A percentile compares a stretch with the other conserved stretches of the same genome.
Evolutionary conservation across 108 stramenopile species (phyloP).

Genomic region (Epipyxis sp.): DNA sequence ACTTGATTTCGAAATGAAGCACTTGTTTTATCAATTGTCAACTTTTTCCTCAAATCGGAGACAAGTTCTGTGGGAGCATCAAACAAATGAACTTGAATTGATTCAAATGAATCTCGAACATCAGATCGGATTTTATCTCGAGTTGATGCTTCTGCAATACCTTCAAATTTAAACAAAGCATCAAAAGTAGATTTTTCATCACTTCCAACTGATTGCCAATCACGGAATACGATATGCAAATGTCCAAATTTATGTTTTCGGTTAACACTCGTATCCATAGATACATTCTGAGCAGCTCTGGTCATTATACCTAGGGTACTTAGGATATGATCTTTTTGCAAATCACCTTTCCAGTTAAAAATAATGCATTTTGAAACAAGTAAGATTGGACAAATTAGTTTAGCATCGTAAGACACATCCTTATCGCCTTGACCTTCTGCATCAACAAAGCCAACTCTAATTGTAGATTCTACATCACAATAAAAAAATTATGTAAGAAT

Average conservation of each 20-base stretch:
- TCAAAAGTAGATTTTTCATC: slow-evolving; percentile 28
- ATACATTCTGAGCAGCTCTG: slow-evolving; percentile 48
- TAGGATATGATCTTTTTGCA: slow-evolving; percentile 49
- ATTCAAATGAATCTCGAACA: slow-evolving; percentile 38
- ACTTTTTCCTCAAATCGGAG: slow-evolving; percentile 41
- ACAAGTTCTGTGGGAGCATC: slow-evolving; percentile 45
- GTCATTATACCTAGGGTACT: slow-evolving; percentile 51
- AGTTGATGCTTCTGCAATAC: not conserved
- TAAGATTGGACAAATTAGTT: slow-evolving; percentile 51
- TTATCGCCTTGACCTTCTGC: slow-evolving; percentile 55
- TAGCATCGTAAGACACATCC: slow-evolving; percentile 54
- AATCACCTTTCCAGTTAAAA: slow-evolving; percentile 56
- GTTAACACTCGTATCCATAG: not conserved
- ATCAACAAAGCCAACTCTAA: too few species aligned
- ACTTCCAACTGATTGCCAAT: slow-evolving; percentile 51
- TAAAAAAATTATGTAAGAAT: too few species aligned
- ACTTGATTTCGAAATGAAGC: not conserved
- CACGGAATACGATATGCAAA: slow-evolving; percentile 56
- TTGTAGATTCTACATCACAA: not conserved
- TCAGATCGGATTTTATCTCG: slow-evolving; percentile 30
- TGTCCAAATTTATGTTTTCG: slow-evolving; percentile 49
- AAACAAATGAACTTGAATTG: slow-evolving; percentile 46
- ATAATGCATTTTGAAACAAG: slow-evolving; percentile 50
- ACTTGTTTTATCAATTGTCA: slow-evolving; percentile 33
- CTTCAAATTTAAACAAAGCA: not conserved